Evolutionary conservation across 495 filamentous ascomycete species (phyloP).

Genomic region (Talaromyces adpressus): DNA sequence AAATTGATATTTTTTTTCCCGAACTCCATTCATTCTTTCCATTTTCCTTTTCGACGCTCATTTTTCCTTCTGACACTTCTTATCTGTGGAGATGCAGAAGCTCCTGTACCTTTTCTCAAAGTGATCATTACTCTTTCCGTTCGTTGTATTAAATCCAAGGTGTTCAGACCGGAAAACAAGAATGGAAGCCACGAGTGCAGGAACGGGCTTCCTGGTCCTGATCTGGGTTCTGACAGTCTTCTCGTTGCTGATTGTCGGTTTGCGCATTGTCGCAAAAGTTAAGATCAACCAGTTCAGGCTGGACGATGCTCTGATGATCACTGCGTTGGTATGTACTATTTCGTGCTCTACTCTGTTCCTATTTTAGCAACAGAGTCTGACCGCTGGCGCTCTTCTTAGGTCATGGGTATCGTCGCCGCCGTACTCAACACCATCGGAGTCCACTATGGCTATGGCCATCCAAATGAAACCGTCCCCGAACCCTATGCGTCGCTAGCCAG

Average conservation of each 20-base stretch:
- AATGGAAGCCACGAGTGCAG: not conserved
- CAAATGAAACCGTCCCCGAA: not conserved
- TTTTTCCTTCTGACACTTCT: not conserved
- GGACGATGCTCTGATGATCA: slow-evolving; percentile 32
- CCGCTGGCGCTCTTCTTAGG: not conserved
- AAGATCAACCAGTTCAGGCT: slow-evolving; percentile 26
- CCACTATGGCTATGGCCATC: not conserved
- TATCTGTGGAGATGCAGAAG: not conserved
- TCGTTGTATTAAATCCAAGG: not conserved
- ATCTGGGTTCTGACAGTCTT: slow-evolving; percentile 28
- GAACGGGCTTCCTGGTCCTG: not conserved
- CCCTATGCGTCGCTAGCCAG: not conserved
- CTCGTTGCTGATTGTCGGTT: slow-evolving; percentile 25
- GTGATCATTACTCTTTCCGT: not conserved
- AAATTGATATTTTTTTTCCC: not conserved
- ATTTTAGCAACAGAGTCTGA: not conserved
- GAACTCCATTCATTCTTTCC: not conserved
- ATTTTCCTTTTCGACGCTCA: not conserved
- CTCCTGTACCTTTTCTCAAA: not conserved
- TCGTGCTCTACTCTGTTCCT: slow-evolving; percentile 1
- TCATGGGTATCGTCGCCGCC: not conserved
- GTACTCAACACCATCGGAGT: not conserved
- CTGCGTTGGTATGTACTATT: slow-evolving; percentile 20
- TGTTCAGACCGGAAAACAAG: not conserved
- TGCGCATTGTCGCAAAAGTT: slow-evolving; percentile 28